Conservation (phyloP, 2,329 filamentous ascomycete species). For the Neonectria neomacrospora region DNA sequence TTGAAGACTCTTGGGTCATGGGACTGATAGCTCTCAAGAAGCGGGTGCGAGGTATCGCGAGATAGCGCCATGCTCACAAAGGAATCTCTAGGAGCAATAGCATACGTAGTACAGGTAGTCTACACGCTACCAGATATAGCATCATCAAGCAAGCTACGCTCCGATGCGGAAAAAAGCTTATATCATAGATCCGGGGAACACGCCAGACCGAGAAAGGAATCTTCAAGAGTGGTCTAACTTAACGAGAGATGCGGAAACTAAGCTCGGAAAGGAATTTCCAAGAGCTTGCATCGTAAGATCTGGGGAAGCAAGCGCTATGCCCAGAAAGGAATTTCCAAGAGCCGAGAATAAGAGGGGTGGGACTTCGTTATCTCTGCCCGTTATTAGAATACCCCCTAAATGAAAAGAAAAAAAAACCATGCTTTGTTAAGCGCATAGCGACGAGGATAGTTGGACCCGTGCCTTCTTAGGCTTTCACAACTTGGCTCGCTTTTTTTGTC, state of each 20-base stretch:
- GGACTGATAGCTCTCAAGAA: neutral
- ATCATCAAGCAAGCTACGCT: neutral
- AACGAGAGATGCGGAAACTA: too few relatives aligned
- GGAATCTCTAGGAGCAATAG: neutral
- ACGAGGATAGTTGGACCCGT: too few relatives aligned
- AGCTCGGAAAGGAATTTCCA: slow-evolving; percentile 1
- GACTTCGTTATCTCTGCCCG: neutral
- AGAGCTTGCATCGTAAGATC: neutral
- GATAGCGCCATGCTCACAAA: neutral
- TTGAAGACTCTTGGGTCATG: neutral
- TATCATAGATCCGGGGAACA: too few relatives aligned
- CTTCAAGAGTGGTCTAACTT: too few relatives aligned
- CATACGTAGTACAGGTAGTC: neutral
- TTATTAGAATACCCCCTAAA: neutral
- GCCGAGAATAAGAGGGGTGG: neutral
- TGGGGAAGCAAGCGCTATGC: neutral
- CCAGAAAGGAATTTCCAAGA: neutral
- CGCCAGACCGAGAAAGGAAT: too few relatives aligned
- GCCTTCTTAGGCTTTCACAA: neutral
- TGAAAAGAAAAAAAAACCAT: too few relatives aligned
- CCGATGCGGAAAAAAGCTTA: too few relatives aligned
- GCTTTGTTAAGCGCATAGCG: too few relatives aligned
- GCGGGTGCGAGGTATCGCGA: neutral
- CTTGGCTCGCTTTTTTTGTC: too few relatives aligned
- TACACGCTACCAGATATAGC: neutral